Conservation (phyloP, 2,329 filamentous ascomycete genomes). For the Zymoseptoria ardabiliae region DNA sequence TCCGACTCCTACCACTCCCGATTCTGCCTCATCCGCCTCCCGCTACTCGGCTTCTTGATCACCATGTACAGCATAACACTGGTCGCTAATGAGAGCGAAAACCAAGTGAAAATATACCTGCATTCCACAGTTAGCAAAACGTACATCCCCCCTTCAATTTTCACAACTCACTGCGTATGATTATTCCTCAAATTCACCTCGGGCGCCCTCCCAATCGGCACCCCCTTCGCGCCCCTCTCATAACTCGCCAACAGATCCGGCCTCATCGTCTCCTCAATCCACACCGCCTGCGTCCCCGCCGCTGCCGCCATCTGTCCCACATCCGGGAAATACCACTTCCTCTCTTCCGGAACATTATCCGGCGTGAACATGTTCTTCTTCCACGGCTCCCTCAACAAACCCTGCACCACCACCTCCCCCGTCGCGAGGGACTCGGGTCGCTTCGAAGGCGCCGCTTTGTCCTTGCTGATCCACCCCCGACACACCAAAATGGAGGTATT, state of each 20-base stretch:
- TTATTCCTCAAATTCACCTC: conserved; percentile 95
- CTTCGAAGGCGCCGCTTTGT: conserved; percentile 56
- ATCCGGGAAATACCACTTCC: conserved; percentile 92
- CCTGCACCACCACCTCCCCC: conserved; percentile 72
- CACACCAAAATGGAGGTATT: conserved; percentile 73
- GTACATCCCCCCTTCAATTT: neutral
- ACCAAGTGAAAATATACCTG: conserved; percentile 95
- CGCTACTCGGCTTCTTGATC: conserved; percentile 62
- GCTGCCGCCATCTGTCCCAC: conserved; percentile 82
- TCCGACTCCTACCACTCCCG: conserved; percentile 10
- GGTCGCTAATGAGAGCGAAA: conserved; percentile 69
- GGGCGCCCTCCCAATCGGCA: conserved; percentile 79
- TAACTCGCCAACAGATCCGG: conserved; percentile 71
- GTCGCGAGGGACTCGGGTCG: conserved; percentile 58
- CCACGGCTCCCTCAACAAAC: conserved; percentile 79
- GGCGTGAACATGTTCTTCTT: conserved; percentile 99
- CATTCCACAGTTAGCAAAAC: neutral
- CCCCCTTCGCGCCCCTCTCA: conserved; percentile 68
- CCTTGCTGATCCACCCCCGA: conserved; percentile 84
- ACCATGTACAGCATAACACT: conserved; percentile 97
- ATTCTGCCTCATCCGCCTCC: conserved; percentile 18
- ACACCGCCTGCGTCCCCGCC: conserved; percentile 77
- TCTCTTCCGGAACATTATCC: conserved; percentile 72
- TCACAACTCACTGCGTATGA: conserved; percentile 64
- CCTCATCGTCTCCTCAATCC: conserved; percentile 92